Percentiles rank a stretch among this genome's conserved stretches.
Evolutionary conservation across 202 grass and related monocot species (phyloP).

Genomic region (Carex arenaria): DNA sequence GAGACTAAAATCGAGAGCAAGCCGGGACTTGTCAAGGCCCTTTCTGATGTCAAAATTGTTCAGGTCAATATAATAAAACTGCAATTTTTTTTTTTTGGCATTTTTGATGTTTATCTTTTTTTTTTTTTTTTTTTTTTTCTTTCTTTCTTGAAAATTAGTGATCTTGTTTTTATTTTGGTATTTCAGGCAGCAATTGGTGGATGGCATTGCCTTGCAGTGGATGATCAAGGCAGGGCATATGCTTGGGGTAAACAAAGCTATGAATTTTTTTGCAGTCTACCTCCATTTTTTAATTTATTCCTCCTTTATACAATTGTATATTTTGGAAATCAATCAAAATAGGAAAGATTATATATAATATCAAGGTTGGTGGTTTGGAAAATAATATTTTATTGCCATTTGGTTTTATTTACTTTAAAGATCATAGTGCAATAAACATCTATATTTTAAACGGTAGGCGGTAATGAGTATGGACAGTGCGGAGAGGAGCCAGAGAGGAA

Average conservation of each 20-base stretch:
- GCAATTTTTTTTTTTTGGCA: not conserved
- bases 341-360: not conserved
- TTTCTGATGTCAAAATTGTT: conserved; percentile 67
- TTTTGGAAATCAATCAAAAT: not conserved
- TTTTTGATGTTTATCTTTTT: not conserved
- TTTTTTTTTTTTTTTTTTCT: not conserved
- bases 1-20: conserved; percentile 77
- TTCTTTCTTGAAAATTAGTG: not conserved
- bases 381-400: not conserved
- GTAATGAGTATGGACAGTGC: conserved; percentile 95
- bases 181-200: conserved; percentile 86
- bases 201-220: conserved; percentile 97
- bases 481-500: conserved; percentile 95
- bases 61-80: conserved; percentile 36
- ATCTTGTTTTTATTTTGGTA: conserved; percentile 6
- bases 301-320: not conserved
- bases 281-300: not conserved
- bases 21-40: conserved; percentile 51
- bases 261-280: not conserved
- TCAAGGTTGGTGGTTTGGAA: conserved; percentile 11
- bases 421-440: not conserved
- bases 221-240: conserved; percentile 69
- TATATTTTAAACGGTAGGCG: conserved; percentile 40
- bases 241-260: conserved; percentile 63
- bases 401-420: conserved; percentile 13